phyloP scores from a whole-genome alignment of 257 asterid genomes.

The Solanum okadae region DNA sequence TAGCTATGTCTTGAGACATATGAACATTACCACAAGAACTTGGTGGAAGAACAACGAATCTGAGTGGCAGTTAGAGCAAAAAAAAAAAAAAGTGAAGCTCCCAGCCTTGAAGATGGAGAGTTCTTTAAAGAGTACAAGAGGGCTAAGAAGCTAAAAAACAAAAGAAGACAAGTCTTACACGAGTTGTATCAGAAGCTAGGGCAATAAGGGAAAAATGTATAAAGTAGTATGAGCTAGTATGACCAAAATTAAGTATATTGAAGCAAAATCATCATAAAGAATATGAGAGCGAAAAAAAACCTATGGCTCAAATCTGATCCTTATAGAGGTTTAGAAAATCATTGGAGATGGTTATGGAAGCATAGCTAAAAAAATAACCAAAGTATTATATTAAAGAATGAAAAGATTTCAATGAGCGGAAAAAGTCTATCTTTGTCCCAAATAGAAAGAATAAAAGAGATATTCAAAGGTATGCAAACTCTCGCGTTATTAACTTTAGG shows the following conservation, averaged over 20 bases:
- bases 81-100: neutral
- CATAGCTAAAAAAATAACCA: neutral
- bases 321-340: neutral
- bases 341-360: neutral
- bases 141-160: neutral
- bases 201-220: neutral
- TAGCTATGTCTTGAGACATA: neutral
- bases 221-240: neutral
- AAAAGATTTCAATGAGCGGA: neutral
- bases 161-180: neutral
- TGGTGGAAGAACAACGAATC: neutral
- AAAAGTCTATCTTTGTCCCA: neutral
- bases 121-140: neutral
- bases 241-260: neutral
- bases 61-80: neutral
- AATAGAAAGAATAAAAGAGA: neutral
- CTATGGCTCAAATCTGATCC: neutral
- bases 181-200: neutral
- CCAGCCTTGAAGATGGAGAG: neutral
- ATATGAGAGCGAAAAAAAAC: neutral
- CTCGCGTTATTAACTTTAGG: neutral
- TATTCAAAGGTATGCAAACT: neutral
- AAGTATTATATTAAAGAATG: neutral
- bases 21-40: neutral
- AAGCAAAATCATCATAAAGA: neutral